These are phyloP conservation scores for Astrocystis sublimbata DNA, from an alignment of 495 filamentous ascomycete genomes.

Conservation along the genomic window DNA sequence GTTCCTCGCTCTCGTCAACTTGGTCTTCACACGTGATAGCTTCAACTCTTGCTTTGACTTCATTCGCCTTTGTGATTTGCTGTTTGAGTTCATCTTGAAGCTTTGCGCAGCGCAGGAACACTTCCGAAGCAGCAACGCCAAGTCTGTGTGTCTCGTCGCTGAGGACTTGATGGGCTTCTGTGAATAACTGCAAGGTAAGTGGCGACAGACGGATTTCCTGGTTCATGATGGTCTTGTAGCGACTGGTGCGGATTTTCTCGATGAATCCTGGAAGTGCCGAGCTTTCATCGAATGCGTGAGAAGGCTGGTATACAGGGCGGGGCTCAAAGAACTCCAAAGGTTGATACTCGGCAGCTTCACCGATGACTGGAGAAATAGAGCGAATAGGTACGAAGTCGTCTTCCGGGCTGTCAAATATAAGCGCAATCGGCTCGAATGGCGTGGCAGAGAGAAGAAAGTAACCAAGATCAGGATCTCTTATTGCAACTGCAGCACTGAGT, in stretches of 20 bases:
- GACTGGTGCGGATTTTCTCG: conserved; percentile 60
- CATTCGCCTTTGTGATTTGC: conserved; percentile 68
- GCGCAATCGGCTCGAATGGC: conserved; percentile 60
- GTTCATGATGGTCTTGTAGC: conserved; percentile 60
- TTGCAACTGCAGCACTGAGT: conserved; percentile 62
- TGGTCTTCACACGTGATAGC: conserved; percentile 62
- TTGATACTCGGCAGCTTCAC: conserved; percentile 35
- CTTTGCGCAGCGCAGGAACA: conserved; percentile 76
- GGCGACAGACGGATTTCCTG: conserved; percentile 75
- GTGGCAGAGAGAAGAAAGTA: conserved; percentile 76
- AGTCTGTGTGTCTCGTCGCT: conserved; percentile 71
- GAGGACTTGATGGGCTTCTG: conserved; percentile 72
- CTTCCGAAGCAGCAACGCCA: conserved; percentile 72
- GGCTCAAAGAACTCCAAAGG: conserved; percentile 50
- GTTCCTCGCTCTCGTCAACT: conserved; percentile 45
- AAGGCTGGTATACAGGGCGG: conserved; percentile 69
- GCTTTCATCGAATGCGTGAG: conserved; percentile 59
- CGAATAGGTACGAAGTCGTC: conserved; percentile 38
- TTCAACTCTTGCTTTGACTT: conserved; percentile 67
- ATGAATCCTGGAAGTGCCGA: conserved; percentile 63
- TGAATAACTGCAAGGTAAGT: conserved; percentile 72
- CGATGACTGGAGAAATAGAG: conserved; percentile 37
- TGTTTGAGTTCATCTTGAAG: conserved; percentile 69
- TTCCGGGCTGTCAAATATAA: conserved; percentile 66
- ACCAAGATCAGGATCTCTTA: conserved; percentile 73